phyloP scores from a whole-genome alignment of 192 early-diverging fungal genomes.

The Entomortierella chlamydospora region DNA sequence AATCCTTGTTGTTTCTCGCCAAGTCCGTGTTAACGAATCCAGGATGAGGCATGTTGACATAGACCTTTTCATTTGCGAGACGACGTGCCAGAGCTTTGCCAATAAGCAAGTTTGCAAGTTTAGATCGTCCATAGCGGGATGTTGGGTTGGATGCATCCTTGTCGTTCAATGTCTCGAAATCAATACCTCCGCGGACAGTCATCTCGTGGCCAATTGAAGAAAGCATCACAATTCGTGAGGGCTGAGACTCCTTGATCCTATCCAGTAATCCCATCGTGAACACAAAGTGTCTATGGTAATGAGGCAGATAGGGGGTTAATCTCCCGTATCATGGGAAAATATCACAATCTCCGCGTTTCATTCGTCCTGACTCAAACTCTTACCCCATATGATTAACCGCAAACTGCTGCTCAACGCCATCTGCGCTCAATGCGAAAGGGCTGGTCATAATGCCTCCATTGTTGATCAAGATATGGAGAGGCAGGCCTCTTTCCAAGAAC shows the following conservation, averaged over 20 bases:
- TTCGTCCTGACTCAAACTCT: neutral
- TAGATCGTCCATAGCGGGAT: conserved; percentile 59
- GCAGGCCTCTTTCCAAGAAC: conserved; percentile 52
- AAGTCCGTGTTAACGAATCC: conserved; percentile 67
- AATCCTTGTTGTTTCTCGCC: conserved; percentile 29
- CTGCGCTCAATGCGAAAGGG: conserved; percentile 38
- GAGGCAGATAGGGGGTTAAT: conserved; percentile 6
- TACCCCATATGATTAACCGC: conserved; percentile 64
- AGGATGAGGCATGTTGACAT: conserved; percentile 63
- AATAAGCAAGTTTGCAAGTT: conserved; percentile 68
- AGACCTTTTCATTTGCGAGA: conserved; percentile 45
- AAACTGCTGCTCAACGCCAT: conserved; percentile 61
- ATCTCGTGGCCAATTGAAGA: conserved; percentile 50
- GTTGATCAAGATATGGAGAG: conserved; percentile 62
- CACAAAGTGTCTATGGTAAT: conserved; percentile 46
- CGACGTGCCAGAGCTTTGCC: conserved; percentile 60
- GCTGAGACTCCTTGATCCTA: conserved; percentile 48
- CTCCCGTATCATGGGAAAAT: neutral
- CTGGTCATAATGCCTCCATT: conserved; percentile 43
- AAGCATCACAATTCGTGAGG: conserved; percentile 56
- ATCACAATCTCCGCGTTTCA: no score
- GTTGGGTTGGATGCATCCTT: conserved; percentile 30
- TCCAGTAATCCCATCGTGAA: conserved; percentile 49
- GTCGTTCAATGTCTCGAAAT: conserved; percentile 61
- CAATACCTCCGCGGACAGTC: conserved; percentile 45